Evolutionary conservation across 2,329 filamentous ascomycete species (phyloP).

Genomic region (Sclerotinia minor): DNA sequence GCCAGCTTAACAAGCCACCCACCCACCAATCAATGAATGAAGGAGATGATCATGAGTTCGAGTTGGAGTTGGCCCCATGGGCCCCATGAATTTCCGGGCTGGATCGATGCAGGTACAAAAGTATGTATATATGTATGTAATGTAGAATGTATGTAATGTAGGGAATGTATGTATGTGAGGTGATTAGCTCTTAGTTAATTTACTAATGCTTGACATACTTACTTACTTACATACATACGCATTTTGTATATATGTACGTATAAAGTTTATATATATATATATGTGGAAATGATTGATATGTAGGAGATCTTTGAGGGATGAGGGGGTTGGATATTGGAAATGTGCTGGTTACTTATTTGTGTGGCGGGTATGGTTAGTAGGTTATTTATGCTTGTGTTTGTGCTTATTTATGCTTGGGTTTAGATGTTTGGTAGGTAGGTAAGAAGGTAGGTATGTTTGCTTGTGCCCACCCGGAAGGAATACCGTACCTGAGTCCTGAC

Average conservation of each 20-base stretch:
- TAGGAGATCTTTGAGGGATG: not conserved
- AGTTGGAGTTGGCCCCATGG: no score
- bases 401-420: no score
- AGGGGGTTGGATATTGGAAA: not conserved
- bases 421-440: no score
- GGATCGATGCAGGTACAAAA: constrained; percentile 20
- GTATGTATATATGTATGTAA: not conserved
- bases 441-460: no score
- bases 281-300: no score
- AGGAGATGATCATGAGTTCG: no score
- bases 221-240: no score
- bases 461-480: not conserved
- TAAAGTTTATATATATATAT: no score
- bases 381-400: not conserved
- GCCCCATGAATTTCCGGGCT: not conserved
- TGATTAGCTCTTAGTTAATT: not conserved
- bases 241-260: no score
- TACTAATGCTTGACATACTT: constrained; percentile 12
- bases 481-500: no score
- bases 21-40: not conserved
- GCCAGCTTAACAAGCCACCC: not conserved
- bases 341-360: constrained; percentile 2
- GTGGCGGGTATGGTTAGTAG: not conserved
- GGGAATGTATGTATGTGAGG: no score
- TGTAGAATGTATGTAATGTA: not conserved